Conservation (phyloP, 306 rosid species). For the Carpinus fangiana region DNA sequence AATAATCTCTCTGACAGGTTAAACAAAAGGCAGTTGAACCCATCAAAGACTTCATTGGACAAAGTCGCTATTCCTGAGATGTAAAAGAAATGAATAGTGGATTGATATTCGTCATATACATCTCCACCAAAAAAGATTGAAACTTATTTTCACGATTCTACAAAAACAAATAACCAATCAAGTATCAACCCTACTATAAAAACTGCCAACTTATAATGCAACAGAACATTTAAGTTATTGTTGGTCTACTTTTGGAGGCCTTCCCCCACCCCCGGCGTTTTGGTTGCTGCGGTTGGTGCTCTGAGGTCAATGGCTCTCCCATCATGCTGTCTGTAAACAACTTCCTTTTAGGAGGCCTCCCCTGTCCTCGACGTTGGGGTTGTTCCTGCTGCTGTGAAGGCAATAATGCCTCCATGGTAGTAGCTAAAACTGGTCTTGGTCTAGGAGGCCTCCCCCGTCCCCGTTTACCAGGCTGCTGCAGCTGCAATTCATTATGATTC, state of each 20-base stretch:
- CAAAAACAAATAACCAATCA: too few relatives aligned
- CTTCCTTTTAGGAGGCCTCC: slow-evolving; percentile 17
- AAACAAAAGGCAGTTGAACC: too few relatives aligned
- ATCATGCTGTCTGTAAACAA: background rate
- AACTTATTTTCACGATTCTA: too few relatives aligned
- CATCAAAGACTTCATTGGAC: too few relatives aligned
- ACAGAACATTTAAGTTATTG: background rate
- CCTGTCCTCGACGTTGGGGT: background rate
- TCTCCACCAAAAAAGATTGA: too few relatives aligned
- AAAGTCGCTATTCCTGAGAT: too few relatives aligned
- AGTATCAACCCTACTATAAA: background rate
- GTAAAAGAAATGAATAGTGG: too few relatives aligned
- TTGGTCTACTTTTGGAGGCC: slow-evolving; percentile 3
- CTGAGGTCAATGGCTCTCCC: background rate
- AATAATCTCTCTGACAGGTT: too few relatives aligned
- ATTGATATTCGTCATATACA: too few relatives aligned
- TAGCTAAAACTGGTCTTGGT: slow-evolving; percentile 2
- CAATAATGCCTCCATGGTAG: background rate
- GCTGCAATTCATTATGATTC: background rate
- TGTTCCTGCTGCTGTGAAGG: slow-evolving; percentile 16
- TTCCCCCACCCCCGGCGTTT: slow-evolving; percentile 10
- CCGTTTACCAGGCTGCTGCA: background rate
- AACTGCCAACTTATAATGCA: background rate
- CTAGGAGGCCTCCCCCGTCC: background rate
- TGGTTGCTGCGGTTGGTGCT: background rate